Percentiles rank a stretch among this genome's conserved stretches.
Evolutionary conservation across 2,329 filamentous ascomycete species (phyloP).

Genomic region (Microsporum ferrugineum): DNA sequence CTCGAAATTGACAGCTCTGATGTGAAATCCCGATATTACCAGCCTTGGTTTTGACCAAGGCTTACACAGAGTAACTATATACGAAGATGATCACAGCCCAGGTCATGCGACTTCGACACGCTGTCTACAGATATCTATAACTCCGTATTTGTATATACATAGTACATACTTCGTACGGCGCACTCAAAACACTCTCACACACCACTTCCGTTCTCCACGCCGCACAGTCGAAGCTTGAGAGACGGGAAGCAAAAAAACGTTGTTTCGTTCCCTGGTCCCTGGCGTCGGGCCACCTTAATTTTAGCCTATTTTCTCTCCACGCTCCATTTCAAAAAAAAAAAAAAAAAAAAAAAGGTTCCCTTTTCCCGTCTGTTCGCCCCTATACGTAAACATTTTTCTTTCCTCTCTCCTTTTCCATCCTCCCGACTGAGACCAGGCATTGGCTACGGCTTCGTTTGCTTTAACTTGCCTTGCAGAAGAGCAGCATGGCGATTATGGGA

Average conservation of each 20-base stretch:
- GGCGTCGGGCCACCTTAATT: constrained; percentile 3
- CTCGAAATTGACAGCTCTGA: background rate
- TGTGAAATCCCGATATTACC: background rate
- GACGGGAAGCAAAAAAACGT: background rate
- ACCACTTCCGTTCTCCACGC: background rate
- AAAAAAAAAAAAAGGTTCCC: too few species aligned
- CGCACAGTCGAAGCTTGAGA: background rate
- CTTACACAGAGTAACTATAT: background rate
- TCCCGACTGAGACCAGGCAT: background rate
- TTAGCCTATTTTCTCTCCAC: background rate
- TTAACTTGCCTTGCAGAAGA: background rate
- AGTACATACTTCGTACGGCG: too few species aligned
- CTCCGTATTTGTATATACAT: too few species aligned
- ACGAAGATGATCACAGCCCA: constrained; percentile 1
- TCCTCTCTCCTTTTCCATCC: background rate
- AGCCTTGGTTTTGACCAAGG: background rate
- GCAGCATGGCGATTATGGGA: background rate
- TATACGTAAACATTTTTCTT: background rate
- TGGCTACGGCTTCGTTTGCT: background rate
- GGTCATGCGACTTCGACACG: background rate
- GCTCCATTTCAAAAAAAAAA: background rate
- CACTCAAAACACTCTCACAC: background rate
- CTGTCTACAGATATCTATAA: background rate
- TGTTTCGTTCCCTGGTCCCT: constrained; percentile 6
- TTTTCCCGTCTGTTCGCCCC: background rate